These are phyloP conservation scores for Tuber umbilicatum DNA, from an alignment of 495 filamentous ascomycete genomes.

Conservation along the genomic window DNA sequence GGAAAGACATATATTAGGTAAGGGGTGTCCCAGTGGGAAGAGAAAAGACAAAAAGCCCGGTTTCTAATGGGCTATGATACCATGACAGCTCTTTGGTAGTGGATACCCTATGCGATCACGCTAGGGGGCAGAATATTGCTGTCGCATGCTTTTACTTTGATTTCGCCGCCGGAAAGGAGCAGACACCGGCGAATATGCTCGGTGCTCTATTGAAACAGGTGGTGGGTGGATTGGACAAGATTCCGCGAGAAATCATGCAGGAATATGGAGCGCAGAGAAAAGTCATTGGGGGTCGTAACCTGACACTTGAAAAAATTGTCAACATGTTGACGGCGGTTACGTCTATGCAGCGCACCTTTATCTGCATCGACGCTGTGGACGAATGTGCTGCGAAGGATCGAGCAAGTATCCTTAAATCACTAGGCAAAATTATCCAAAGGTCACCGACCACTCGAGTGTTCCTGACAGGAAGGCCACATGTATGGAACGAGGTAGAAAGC, in stretches of 20 bases:
- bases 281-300: not conserved
- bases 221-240: not conserved
- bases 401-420: not conserved
- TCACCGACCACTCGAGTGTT: not conserved
- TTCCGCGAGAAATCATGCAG: not conserved
- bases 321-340: not conserved
- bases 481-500: not conserved
- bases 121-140: not conserved
- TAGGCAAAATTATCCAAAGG: not conserved
- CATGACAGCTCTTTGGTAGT: not conserved
- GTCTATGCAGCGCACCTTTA: not conserved
- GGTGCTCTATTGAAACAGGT: not conserved
- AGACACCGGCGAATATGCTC: not conserved
- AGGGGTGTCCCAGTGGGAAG: not conserved
- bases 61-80: not conserved
- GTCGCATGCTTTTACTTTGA: not conserved
- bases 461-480: not conserved
- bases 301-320: not conserved
- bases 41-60: not conserved
- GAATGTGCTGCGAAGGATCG: not conserved
- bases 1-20: not conserved
- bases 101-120: not conserved
- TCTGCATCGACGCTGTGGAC: not conserved
- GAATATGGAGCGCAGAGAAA: not conserved
- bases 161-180: not conserved